Conservation (phyloP, 805 yeast genomes). For the Maudiozyma bulderi region DNA sequence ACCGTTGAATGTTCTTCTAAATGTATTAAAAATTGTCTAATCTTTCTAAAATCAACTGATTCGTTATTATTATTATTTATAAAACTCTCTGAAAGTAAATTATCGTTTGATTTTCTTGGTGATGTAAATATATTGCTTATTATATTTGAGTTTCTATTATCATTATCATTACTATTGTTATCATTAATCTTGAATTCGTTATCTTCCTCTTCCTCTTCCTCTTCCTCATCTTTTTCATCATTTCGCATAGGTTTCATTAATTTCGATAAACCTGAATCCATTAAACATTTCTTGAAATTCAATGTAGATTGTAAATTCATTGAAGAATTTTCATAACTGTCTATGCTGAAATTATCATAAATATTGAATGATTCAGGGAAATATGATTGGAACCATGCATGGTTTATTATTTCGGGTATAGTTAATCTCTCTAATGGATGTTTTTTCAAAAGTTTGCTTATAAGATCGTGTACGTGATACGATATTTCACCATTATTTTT, state of each 20-base stretch:
- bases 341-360: conserved; percentile 19
- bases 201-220: neutral
- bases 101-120: neutral
- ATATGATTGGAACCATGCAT: conserved; percentile 74
- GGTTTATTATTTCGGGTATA: conserved; percentile 62
- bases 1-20: neutral
- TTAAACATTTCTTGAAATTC: conserved; percentile 56
- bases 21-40: neutral
- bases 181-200: neutral
- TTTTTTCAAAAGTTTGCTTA: conserved; percentile 56
- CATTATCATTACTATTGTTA: neutral
- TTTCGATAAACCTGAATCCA: conserved; percentile 43
- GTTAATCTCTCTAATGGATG: conserved; percentile 74
- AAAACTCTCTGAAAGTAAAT: neutral
- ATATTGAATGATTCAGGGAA: conserved; percentile 59
- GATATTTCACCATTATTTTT: conserved; percentile 40
- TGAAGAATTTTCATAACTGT: conserved; percentile 1
- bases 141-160: neutral
- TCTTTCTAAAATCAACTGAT: neutral
- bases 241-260: neutral
- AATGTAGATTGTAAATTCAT: conserved; percentile 39
- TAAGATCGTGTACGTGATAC: conserved; percentile 58
- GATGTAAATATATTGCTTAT: neutral
- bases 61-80: neutral
- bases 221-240: neutral